Evolutionary conservation across 805 yeast genomes (phyloP).

Genomic region (Saturnispora zaruensis): DNA sequence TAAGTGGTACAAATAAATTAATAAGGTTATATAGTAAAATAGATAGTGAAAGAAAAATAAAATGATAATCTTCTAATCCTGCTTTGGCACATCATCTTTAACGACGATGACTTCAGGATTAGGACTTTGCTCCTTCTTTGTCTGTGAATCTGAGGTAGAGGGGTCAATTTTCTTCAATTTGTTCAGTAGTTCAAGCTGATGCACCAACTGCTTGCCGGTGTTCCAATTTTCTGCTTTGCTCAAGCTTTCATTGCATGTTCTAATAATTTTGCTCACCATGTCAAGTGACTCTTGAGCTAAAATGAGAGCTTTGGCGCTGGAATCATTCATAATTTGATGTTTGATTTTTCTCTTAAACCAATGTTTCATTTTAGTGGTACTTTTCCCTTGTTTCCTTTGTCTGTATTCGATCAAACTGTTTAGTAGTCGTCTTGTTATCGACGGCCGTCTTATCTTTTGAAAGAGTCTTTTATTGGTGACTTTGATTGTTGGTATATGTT

Average conservation of each 20-base stretch:
- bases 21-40: not conserved
- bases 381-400: slow-evolving; percentile 6
- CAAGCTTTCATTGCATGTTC: slow-evolving; percentile 77
- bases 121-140: not conserved
- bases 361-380: slow-evolving; percentile 8
- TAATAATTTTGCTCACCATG: slow-evolving; percentile 75
- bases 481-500: slow-evolving; percentile 9
- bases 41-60: not conserved
- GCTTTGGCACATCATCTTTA: not conserved
- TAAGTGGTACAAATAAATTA: not conserved
- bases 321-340: slow-evolving; percentile 28
- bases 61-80: not conserved
- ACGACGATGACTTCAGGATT: slow-evolving; percentile 1
- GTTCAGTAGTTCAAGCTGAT: slow-evolving; percentile 21
- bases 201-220: slow-evolving; percentile 23
- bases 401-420: slow-evolving; percentile 25
- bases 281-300: slow-evolving; percentile 86
- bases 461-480: slow-evolving; percentile 11
- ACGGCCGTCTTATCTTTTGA: slow-evolving; percentile 11
- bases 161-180: slow-evolving; percentile 22
- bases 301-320: slow-evolving; percentile 65
- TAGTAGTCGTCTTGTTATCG: slow-evolving; percentile 23
- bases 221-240: slow-evolving; percentile 81
- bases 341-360: slow-evolving; percentile 26
- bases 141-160: not conserved